Percentiles rank a stretch among this genome's conserved stretches.
phyloP scores from a whole-genome alignment of 202 grass and related monocot genomes.

The Eragrostis tef region DNA sequence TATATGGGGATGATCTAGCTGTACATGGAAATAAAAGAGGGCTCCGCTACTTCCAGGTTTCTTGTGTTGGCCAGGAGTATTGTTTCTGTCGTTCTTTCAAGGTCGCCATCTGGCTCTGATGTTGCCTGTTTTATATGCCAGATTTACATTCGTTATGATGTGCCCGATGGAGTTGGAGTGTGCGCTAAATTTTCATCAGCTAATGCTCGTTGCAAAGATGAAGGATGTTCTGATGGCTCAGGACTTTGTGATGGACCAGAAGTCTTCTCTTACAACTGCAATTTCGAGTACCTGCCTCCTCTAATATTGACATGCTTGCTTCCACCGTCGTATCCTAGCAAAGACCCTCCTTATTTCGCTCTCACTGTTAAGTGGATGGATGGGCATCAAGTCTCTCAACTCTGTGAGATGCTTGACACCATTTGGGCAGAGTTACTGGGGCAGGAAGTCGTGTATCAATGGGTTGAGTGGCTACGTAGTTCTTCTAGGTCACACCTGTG shows the following conservation, averaged over 20 bases:
- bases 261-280: conserved; percentile 56
- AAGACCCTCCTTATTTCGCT: conserved; percentile 62
- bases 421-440: conserved; percentile 61
- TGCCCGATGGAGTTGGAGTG: background rate
- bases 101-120: background rate
- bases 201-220: conserved; percentile 4
- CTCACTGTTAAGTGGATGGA: conserved; percentile 67
- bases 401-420: conserved; percentile 66
- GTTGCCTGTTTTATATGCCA: background rate
- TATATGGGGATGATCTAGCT: conserved; percentile 62
- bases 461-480: conserved; percentile 67
- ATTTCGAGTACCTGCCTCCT: conserved; percentile 59
- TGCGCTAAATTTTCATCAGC: background rate
- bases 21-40: conserved; percentile 50
- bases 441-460: conserved; percentile 73
- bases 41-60: conserved; percentile 69
- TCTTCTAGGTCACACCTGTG: conserved; percentile 53
- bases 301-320: conserved; percentile 60
- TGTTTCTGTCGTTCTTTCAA: background rate
- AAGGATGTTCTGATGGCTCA: conserved; percentile 19
- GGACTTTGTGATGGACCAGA: conserved; percentile 18
- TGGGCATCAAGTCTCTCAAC: conserved; percentile 46
- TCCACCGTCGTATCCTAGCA: conserved; percentile 67
- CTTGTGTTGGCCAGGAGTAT: background rate
- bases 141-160: background rate